Percentiles rank a stretch among this genome's conserved stretches.
phyloP scores from a whole-genome alignment of 2,329 filamentous ascomycete species.

The Fusarium sp. region DNA sequence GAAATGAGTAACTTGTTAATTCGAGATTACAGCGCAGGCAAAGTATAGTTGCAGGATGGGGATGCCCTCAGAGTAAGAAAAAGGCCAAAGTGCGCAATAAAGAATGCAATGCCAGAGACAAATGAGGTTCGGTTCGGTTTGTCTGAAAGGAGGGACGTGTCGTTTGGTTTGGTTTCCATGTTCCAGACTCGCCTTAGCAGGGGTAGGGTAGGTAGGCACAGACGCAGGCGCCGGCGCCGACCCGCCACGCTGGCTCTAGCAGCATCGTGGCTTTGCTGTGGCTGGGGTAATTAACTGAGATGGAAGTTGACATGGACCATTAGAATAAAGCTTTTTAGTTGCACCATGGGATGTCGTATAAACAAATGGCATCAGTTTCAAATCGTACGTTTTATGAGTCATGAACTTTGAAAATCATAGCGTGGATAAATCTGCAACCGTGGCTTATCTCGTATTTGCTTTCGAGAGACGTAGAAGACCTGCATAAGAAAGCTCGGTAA shows the following conservation, averaged over 20 bases:
- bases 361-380: too few relatives aligned
- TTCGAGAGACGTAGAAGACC: too few relatives aligned
- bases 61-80: slow-evolving; percentile 16
- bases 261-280: slow-evolving; percentile 23
- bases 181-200: slow-evolving; percentile 31
- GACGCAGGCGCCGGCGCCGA: slow-evolving; percentile 29
- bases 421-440: too few relatives aligned
- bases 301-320: too few relatives aligned
- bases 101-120: slow-evolving; percentile 44
- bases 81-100: slow-evolving; percentile 35
- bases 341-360: too few relatives aligned
- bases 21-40: slow-evolving; percentile 5
- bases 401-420: neutral
- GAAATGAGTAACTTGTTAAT: slow-evolving; percentile 20
- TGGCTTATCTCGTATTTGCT: too few relatives aligned
- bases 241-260: slow-evolving; percentile 28
- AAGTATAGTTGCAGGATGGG: slow-evolving; percentile 17
- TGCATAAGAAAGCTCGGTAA: too few relatives aligned
- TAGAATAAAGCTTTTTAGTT: too few relatives aligned
- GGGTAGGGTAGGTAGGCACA: too few relatives aligned
- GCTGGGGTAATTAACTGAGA: neutral
- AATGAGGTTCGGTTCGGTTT: slow-evolving; percentile 39
- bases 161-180: slow-evolving; percentile 31
- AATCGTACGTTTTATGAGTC: neutral
- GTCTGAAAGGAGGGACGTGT: slow-evolving; percentile 43